Base-by-base conservation (phyloP, 2,329 filamentous ascomycete genomes). In the Iodosphaeria phyllophila region DNA sequence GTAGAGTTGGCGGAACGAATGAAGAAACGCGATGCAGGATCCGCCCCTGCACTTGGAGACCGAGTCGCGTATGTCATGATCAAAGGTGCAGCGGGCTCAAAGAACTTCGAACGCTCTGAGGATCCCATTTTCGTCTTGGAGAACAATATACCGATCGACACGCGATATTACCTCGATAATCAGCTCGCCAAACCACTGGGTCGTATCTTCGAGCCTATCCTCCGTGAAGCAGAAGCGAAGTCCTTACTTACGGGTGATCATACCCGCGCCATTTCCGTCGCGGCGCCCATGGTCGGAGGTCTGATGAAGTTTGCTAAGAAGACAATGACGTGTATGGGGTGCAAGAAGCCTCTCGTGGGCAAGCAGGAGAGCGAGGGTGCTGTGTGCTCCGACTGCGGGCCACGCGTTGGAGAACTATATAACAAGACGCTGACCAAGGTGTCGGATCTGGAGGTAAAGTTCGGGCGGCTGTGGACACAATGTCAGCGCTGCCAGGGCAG, bases 261-360 rank as follows among this genome's bases (percentile, higher is more conserved):
- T 51, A 98, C 89, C 6, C 76, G 89, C n/a, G 70, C 78, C 23
- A 92, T 98, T 35, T 78, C 82, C 1, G 82, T 95, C 13, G 84
- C 86, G 3, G 89, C 82, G 12, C 86, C 91, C 0, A 78, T 77
- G 0, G 68, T 92, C 32, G 89, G 89, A 28, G 89, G 89, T 0
- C 58, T 98, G 34, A 98, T 98, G 89, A 93, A 92, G 53, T 98
- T 95, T 45, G 68, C 89, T 17, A 93, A 92, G 57, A 93, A 92
- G 58, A 98, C 89, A 3, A 74, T 84, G 53, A 95, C 89, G 0
- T 98, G 89, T 49, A 92, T 98, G 77, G 89, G 84, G 4, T 98
- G 89, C 68, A 98, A 95, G 64, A 93, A 93, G 50, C 89, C 89
- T 4, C 62, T 98, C 24, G 72, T 68, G 5, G 71, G 70, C 30